A percentile compares a stretch with the other conserved stretches of the same genome.
phyloP scores from a whole-genome alignment of 768 basidiomycete species.

The Leccinum truebloodii region DNA sequence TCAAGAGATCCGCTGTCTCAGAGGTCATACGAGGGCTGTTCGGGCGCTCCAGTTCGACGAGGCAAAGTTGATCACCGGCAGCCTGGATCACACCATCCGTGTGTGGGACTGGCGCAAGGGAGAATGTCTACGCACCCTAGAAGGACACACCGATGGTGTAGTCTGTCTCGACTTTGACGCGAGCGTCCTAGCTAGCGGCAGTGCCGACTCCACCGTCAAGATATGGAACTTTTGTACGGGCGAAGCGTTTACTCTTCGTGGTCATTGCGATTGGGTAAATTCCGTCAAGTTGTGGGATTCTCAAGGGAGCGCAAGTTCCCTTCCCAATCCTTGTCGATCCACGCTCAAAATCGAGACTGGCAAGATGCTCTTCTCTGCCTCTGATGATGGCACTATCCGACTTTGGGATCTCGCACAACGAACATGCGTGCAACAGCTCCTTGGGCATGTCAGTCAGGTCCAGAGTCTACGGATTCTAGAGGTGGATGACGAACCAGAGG shows the following conservation, averaged over 20 bases:
- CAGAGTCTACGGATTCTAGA: slow-evolving; percentile 85
- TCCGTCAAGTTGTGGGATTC: slow-evolving; percentile 90
- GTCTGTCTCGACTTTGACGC: slow-evolving; percentile 90
- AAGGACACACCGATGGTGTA: slow-evolving; percentile 90
- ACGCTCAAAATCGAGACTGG: slow-evolving; percentile 67
- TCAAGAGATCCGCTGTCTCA: slow-evolving; percentile 75
- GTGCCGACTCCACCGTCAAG: slow-evolving; percentile 92
- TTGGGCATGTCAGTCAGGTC: slow-evolving; percentile 92
- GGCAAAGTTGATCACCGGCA: slow-evolving; percentile 91
- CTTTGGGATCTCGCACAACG: slow-evolving; percentile 89
- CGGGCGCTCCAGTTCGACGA: slow-evolving; percentile 95
- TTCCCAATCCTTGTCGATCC: slow-evolving; percentile 27
- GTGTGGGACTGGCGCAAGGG: slow-evolving; percentile 97
- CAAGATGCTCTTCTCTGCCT: slow-evolving; percentile 97
- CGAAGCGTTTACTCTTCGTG: slow-evolving; percentile 88
- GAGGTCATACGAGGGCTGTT: slow-evolving; percentile 91
- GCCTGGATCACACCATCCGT: slow-evolving; percentile 93
- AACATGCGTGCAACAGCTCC: slow-evolving; percentile 80
- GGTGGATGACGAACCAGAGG: slow-evolving; percentile 52
- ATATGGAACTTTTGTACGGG: slow-evolving; percentile 93
- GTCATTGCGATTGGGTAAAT: slow-evolving; percentile 97
- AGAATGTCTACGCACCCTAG: slow-evolving; percentile 81
- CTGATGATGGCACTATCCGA: slow-evolving; percentile 90
- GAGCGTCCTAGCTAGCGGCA: slow-evolving; percentile 89
- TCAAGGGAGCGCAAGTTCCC: slow-evolving; percentile 7